A percentile compares a stretch with the other conserved stretches of the same genome.
These are phyloP conservation scores for Lasiosphaeria hispida DNA, from an alignment of 495 filamentous ascomycete genomes.

Conservation along the genomic window DNA sequence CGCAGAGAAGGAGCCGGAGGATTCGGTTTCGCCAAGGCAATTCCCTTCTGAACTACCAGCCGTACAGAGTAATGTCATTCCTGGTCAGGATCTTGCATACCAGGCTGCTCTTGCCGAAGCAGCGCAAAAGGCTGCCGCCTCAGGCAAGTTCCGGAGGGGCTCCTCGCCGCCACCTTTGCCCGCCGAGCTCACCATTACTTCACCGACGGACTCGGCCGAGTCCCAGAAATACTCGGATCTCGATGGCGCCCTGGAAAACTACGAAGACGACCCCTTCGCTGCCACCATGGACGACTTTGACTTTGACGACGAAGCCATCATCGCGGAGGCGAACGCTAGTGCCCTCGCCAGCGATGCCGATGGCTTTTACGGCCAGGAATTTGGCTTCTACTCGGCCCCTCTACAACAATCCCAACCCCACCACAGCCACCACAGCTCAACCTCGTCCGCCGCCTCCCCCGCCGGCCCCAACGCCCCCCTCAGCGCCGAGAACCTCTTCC, in stretches of 20 bases:
- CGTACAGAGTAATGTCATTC: slow-evolving; percentile 14
- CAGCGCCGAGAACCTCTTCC: slow-evolving; percentile 41
- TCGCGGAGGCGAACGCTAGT: slow-evolving; percentile 92
- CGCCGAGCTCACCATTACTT: slow-evolving; percentile 47
- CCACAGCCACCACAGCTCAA: slow-evolving; percentile 19
- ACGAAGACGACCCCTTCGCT: slow-evolving; percentile 29
- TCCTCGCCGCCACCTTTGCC: slow-evolving; percentile 49
- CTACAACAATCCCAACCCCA: slow-evolving; percentile 28
- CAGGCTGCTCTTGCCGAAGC: slow-evolving; percentile 80
- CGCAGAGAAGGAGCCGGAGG: slow-evolving; percentile 13
- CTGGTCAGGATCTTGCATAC: slow-evolving; percentile 62
- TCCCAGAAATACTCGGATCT: slow-evolving; percentile 27
- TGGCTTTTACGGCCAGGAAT: slow-evolving; percentile 93
- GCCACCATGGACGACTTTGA: slow-evolving; percentile 41
- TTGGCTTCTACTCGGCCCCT: slow-evolving; percentile 90
- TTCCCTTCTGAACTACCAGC: slow-evolving; percentile 11
- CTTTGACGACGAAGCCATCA: slow-evolving; percentile 80
- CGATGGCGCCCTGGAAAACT: slow-evolving; percentile 37
- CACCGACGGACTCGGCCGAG: slow-evolving; percentile 39
- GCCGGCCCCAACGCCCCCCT: slow-evolving; percentile 26
- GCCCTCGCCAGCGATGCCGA: slow-evolving; percentile 88
- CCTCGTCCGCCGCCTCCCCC: slow-evolving; percentile 8
- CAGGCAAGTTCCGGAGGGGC: slow-evolving; percentile 64
- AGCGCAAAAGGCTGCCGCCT: slow-evolving; percentile 67
- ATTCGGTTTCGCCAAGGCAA: slow-evolving; percentile 17